A percentile compares a stretch with the other conserved stretches of the same genome.
Evolutionary conservation across 768 basidiomycete species (phyloP).

Genomic region (Artomyces pyxidatus): DNA sequence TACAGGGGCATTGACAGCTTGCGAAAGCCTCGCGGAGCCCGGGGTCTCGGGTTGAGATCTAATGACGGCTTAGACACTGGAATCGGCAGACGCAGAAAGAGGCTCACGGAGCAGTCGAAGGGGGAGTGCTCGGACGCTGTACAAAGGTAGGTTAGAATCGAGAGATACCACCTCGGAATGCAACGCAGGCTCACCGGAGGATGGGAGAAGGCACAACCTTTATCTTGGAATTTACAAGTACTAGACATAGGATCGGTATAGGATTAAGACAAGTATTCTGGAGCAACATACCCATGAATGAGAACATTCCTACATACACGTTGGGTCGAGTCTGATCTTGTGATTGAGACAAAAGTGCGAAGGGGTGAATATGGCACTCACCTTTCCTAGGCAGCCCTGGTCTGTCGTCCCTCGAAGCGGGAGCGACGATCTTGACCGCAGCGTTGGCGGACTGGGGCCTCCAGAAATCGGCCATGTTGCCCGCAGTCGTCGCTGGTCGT

Average conservation of each 20-base stretch:
- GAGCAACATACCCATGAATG: constrained; percentile 69
- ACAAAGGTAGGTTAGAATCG: not conserved
- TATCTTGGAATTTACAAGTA: constrained; percentile 78
- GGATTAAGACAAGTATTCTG: not conserved
- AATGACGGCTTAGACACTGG: not conserved
- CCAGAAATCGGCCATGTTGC: constrained; percentile 60
- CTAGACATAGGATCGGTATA: constrained; percentile 28
- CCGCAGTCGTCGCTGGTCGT: not conserved
- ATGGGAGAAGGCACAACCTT: constrained; percentile 80
- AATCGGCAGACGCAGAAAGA: not conserved
- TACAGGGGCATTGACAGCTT: constrained; percentile 76
- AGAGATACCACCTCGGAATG: too few relatives aligned
- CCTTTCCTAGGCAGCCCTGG: constrained; percentile 45
- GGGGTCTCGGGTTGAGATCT: constrained; percentile 16
- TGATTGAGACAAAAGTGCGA: constrained; percentile 8
- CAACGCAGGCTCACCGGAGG: constrained; percentile 41
- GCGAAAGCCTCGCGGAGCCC: constrained; percentile 36
- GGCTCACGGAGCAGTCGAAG: constrained; percentile 13
- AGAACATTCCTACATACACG: constrained; percentile 86
- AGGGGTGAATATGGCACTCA: constrained; percentile 9
- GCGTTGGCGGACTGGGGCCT: constrained; percentile 50
- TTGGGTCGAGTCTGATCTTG: constrained; percentile 53
- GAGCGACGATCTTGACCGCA: constrained; percentile 68
- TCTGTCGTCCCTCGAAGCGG: constrained; percentile 34
- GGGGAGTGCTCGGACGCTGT: constrained; percentile 15